phyloP scores from a whole-genome alignment of 768 basidiomycete genomes.

The Hemileccinum rubropunctum region DNA sequence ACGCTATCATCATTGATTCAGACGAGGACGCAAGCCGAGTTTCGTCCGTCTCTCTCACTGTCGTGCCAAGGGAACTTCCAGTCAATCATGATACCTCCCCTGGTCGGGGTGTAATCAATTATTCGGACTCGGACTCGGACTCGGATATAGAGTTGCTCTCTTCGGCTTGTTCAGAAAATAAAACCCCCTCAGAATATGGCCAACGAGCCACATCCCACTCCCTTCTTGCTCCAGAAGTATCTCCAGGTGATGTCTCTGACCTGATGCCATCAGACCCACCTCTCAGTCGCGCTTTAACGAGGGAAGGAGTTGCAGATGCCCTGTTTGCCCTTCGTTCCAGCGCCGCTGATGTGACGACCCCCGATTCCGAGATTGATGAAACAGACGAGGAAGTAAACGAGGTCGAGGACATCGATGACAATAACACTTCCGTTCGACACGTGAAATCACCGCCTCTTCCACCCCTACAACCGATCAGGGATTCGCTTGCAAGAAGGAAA shows the following conservation, averaged over 20 bases:
- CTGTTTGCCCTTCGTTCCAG: not conserved
- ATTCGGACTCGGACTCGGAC: slow-evolving; percentile 13
- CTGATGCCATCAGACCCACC: not conserved
- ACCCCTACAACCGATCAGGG: slow-evolving; percentile 16
- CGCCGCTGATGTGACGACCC: not conserved
- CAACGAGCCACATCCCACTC: not conserved
- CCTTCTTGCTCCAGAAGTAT: slow-evolving; percentile 1
- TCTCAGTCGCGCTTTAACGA: not conserved
- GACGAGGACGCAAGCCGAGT: slow-evolving; percentile 12
- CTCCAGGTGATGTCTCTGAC: not conserved
- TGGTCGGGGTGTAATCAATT: not conserved
- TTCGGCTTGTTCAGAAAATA: slow-evolving; percentile 3
- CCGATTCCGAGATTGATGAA: slow-evolving; percentile 9
- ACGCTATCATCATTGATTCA: slow-evolving; percentile 23
- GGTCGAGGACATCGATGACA: not conserved
- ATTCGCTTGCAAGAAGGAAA: slow-evolving; percentile 7
- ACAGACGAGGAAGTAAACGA: not conserved
- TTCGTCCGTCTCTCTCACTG: slow-evolving; percentile 1
- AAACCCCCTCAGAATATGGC: not conserved
- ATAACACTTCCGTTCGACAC: slow-evolving; percentile 1
- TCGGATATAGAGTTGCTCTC: slow-evolving; percentile 13
- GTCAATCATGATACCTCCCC: not conserved
- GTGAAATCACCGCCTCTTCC: not conserved
- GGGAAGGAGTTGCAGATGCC: not conserved
- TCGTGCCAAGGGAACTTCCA: not conserved